Evolutionary conservation across 768 basidiomycete genomes (phyloP).

Genomic region (Phaeotremella fagi): DNA sequence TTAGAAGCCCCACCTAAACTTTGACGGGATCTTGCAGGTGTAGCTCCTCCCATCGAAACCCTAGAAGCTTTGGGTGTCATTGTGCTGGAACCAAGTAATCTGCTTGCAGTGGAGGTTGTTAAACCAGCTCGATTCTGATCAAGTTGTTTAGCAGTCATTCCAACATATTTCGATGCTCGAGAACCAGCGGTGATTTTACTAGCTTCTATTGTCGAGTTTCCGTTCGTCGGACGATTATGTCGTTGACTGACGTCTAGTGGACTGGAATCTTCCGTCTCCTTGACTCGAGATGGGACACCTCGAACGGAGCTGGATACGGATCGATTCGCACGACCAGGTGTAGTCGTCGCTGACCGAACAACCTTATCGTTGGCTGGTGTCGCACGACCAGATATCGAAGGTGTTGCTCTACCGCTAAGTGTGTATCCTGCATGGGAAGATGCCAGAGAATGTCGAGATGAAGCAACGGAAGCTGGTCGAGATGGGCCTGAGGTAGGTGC

Average conservation of each 20-base stretch:
- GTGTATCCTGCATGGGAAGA: conserved; percentile 20
- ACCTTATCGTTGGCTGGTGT: conserved; percentile 13
- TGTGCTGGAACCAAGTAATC: conserved; percentile 16
- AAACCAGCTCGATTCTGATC: conserved; percentile 48
- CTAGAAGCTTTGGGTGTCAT: conserved; percentile 38
- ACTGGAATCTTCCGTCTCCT: conserved; percentile 31
- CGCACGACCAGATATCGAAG: conserved; percentile 40
- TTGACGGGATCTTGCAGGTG: conserved; percentile 18
- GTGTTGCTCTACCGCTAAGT: conserved; percentile 52
- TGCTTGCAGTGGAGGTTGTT: conserved; percentile 16
- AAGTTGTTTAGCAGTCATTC: conserved; percentile 78
- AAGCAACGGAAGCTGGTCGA: conserved; percentile 76
- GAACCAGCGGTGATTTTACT: conserved; percentile 70
- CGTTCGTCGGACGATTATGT: conserved; percentile 22
- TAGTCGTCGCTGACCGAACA: conserved; percentile 44
- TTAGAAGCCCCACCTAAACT: conserved; percentile 25
- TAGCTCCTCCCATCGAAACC: conserved; percentile 33
- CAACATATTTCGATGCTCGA: conserved; percentile 74
- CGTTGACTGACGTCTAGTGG: conserved; percentile 2
- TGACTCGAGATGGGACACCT: not conserved
- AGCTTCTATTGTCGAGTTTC: conserved; percentile 26
- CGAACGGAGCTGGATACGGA: conserved; percentile 8
- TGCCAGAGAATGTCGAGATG: conserved; percentile 54
- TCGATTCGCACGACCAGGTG: conserved; percentile 43
- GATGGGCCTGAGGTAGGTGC: conserved; percentile 64